A percentile compares a stretch with the other conserved stretches of the same genome.
These are phyloP conservation scores for Hymenoscyphus infarciens DNA, from an alignment of 2,329 filamentous ascomycete species.

Conservation along the genomic window DNA sequence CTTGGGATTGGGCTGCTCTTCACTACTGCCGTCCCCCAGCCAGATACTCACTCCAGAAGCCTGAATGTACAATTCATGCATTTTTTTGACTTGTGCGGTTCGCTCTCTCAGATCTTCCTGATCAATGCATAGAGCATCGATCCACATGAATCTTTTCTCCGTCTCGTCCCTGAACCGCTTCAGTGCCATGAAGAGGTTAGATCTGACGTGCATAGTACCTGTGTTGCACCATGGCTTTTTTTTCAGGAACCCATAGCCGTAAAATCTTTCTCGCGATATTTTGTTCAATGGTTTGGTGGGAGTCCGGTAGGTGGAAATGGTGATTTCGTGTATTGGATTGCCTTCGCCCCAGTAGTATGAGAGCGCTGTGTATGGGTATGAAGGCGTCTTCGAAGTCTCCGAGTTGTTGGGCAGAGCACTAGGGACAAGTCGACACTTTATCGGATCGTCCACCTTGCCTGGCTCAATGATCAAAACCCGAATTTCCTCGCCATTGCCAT, in stretches of 20 bases:
- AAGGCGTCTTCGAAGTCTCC: background rate
- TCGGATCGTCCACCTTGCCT: background rate
- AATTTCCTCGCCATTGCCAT: background rate
- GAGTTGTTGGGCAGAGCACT: background rate
- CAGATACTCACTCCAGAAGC: conserved; percentile 29
- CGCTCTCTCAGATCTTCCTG: conserved; percentile 28
- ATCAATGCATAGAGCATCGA: conserved; percentile 34
- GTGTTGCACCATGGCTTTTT: background rate
- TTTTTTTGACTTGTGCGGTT: conserved; percentile 27
- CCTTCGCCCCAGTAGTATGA: conserved; percentile 4
- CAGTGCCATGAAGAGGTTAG: background rate
- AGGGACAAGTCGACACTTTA: background rate
- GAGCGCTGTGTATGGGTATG: background rate
- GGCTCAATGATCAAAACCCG: conserved; percentile 1
- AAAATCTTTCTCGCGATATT: background rate
- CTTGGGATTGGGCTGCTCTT: background rate
- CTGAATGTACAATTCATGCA: conserved; percentile 32
- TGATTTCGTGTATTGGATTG: background rate
- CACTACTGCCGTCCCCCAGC: conserved; percentile 23
- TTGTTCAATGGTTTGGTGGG: background rate
- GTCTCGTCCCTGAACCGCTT: background rate
- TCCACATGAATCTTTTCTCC: conserved; percentile 23
- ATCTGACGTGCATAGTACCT: background rate
- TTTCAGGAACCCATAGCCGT: background rate
- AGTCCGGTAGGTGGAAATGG: background rate